These are phyloP conservation scores for Protomyces inouyei DNA, from an alignment of 1,139 yeast genomes.

Conservation along the genomic window DNA sequence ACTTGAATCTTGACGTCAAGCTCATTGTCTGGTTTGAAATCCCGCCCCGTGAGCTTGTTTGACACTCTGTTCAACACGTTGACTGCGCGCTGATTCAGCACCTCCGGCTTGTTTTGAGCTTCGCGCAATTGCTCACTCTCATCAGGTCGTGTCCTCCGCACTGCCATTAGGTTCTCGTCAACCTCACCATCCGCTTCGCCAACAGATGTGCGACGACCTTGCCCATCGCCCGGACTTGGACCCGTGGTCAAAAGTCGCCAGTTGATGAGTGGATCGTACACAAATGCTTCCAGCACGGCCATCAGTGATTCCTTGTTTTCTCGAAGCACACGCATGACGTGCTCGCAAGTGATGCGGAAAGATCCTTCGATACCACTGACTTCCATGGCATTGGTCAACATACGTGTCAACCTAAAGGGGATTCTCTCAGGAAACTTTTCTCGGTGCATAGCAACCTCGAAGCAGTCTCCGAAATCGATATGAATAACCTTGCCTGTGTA, in stretches of 20 bases:
- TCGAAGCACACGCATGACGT: constrained; percentile 90
- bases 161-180: constrained; percentile 6
- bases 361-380: constrained; percentile 98
- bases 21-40: constrained; percentile 65
- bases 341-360: constrained; percentile 92
- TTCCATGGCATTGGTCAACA: constrained; percentile 98
- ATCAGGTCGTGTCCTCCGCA: constrained; percentile 47
- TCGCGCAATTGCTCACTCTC: constrained; percentile 72
- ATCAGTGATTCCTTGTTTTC: constrained; percentile 92
- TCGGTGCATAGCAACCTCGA: constrained; percentile 93
- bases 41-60: constrained; percentile 90
- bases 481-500: constrained; percentile 93
- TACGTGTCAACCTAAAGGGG: constrained; percentile 92
- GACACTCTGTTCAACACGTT: constrained; percentile 84
- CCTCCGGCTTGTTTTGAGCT: constrained; percentile 69
- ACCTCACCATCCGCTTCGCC: constrained; percentile 46
- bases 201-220: constrained; percentile 58
- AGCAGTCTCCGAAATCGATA: constrained; percentile 98
- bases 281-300: constrained; percentile 98
- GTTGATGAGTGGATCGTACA: constrained; percentile 94
- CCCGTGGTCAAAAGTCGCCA: constrained; percentile 69
- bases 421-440: constrained; percentile 98
- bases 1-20: constrained; percentile 86
- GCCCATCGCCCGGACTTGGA: constrained; percentile 68
- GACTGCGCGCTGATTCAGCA: constrained; percentile 85